Percentiles rank a stretch among this genome's conserved stretches.
Conservation (phyloP, 805 yeast species). For the Starmerella potacharoeniae region DNA sequence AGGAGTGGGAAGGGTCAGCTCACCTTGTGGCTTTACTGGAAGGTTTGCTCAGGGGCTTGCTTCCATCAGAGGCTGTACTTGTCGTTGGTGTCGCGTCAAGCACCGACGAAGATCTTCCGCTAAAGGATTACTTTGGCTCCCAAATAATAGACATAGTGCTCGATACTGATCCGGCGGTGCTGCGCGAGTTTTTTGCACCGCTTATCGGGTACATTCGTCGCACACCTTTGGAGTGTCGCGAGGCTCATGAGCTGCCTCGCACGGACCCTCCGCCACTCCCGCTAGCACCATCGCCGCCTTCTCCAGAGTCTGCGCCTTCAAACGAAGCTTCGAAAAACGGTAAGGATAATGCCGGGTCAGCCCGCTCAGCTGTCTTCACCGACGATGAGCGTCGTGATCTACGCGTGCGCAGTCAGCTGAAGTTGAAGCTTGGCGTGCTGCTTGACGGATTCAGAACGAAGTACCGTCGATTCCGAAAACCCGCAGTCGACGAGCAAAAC, state of each 20-base stretch:
- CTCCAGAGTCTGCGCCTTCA: not conserved
- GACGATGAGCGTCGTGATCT: slow-evolving; percentile 45
- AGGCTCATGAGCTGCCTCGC: slow-evolving; percentile 38
- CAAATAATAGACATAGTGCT: slow-evolving; percentile 35
- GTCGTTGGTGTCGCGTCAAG: slow-evolving; percentile 59
- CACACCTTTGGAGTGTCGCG: slow-evolving; percentile 64
- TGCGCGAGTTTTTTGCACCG: slow-evolving; percentile 44
- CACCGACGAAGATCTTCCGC: slow-evolving; percentile 28
- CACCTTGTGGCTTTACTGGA: slow-evolving; percentile 56
- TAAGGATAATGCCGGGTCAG: not conserved
- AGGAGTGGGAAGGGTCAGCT: slow-evolving; percentile 53
- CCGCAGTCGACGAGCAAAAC: slow-evolving; percentile 67
- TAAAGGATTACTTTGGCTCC: slow-evolving; percentile 44
- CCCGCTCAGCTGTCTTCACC: slow-evolving; percentile 7
- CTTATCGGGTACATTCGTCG: slow-evolving; percentile 46
- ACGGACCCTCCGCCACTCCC: slow-evolving; percentile 1
- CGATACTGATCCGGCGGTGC: slow-evolving; percentile 29
- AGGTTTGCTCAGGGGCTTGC: slow-evolving; percentile 55
- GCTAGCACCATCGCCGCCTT: not conserved
- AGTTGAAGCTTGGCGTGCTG: slow-evolving; percentile 71
- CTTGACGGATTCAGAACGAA: slow-evolving; percentile 83
- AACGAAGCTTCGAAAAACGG: not conserved
- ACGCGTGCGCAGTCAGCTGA: slow-evolving; percentile 70
- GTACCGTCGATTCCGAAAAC: slow-evolving; percentile 83
- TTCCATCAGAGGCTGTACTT: slow-evolving; percentile 61